Percentiles rank a stretch among this genome's conserved stretches.
Conservation (phyloP, 306 rosid species). For the Fragaria ananassa region DNA sequence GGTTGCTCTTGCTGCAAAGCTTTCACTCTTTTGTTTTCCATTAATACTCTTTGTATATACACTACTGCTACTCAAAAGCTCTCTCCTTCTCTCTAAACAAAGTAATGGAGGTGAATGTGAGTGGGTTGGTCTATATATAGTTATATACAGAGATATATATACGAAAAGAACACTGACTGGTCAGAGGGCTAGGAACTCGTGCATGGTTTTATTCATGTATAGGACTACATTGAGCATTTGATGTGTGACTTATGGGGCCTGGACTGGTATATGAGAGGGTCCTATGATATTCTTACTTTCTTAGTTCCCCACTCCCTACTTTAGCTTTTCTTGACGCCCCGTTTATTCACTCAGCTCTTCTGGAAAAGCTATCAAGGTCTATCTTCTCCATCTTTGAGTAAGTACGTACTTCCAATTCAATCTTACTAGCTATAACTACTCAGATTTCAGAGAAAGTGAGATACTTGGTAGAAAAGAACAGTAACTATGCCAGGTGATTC, state of each 20-base stretch:
- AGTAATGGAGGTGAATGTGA: not conserved
- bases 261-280: not conserved
- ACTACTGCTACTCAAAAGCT: not conserved
- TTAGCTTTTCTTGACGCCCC: not conserved
- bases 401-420: not conserved
- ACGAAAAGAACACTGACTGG: not conserved
- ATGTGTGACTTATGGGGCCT: not conserved
- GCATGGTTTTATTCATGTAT: not conserved
- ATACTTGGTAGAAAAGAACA: not conserved
- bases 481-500: not conserved
- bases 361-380: not conserved
- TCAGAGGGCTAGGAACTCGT: not conserved
- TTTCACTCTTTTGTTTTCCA: constrained; percentile 41
- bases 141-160: not conserved
- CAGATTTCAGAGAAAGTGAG: not conserved
- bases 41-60: not conserved
- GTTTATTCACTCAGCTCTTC: not conserved
- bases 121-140: not conserved
- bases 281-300: not conserved
- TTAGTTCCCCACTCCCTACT: not conserved
- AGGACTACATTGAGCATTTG: not conserved
- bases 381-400: not conserved
- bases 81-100: not conserved
- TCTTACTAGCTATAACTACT: not conserved
- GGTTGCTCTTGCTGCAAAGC: constrained; percentile 24